Evolutionary conservation across 805 yeast species (phyloP).

Genomic region (Monosporozyma solicola): DNA sequence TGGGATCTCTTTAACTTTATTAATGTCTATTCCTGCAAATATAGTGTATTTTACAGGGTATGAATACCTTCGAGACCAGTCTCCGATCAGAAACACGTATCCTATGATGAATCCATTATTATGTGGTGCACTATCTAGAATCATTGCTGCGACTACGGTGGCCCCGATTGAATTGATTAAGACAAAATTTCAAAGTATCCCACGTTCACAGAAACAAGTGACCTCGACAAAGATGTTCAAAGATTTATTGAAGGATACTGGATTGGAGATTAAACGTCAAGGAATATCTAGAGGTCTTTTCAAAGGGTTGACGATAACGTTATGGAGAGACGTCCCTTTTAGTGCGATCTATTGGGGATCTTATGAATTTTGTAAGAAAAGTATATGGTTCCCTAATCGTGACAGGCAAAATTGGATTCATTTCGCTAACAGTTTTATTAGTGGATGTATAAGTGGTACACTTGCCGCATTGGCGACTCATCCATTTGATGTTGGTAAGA

Average conservation of each 20-base stretch:
- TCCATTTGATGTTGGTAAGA: slow-evolving; percentile 96
- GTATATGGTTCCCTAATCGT: slow-evolving; percentile 5
- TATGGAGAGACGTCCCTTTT: slow-evolving; percentile 97
- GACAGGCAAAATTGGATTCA: slow-evolving; percentile 3
- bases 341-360: slow-evolving; percentile 91
- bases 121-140: slow-evolving; percentile 80
- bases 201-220: slow-evolving; percentile 33
- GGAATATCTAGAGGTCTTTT: slow-evolving; percentile 59
- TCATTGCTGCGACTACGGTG: slow-evolving; percentile 71
- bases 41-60: slow-evolving; percentile 92
- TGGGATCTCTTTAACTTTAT: slow-evolving; percentile 70
- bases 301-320: slow-evolving; percentile 76
- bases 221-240: slow-evolving; percentile 29
- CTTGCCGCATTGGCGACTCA: slow-evolving; percentile 82
- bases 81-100: slow-evolving; percentile 39
- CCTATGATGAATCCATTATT: slow-evolving; percentile 57
- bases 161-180: slow-evolving; percentile 83
- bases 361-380: slow-evolving; percentile 49
- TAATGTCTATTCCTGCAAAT: slow-evolving; percentile 90
- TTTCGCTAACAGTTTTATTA: slow-evolving; percentile 56
- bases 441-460: slow-evolving; percentile 79
- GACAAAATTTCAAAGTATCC: slow-evolving; percentile 86
- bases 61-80: slow-evolving; percentile 72
- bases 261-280: slow-evolving; percentile 38
- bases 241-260: slow-evolving; percentile 46